phyloP scores from a whole-genome alignment of 768 basidiomycete species.

The Boletales sp. region DNA sequence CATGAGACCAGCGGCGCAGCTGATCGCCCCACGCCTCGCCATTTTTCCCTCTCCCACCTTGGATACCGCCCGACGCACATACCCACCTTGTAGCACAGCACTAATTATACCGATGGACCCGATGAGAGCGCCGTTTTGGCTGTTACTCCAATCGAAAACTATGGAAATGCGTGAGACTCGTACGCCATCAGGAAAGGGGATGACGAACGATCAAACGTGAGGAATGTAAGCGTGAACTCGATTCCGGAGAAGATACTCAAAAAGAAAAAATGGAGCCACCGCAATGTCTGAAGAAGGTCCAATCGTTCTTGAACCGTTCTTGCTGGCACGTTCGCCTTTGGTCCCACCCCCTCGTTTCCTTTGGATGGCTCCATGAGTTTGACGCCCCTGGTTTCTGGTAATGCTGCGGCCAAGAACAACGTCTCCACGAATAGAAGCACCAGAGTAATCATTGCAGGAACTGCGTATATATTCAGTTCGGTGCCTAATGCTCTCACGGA shows the following conservation, averaged over 20 bases:
- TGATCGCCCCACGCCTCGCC: conserved; percentile 74
- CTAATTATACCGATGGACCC: conserved; percentile 88
- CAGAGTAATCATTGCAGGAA: conserved; percentile 83
- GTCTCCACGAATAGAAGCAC: conserved; percentile 79
- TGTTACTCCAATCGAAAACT: conserved; percentile 90
- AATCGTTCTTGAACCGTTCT: conserved; percentile 48
- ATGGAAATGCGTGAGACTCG: neutral
- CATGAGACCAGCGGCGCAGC: conserved; percentile 67
- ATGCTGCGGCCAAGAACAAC: conserved; percentile 61
- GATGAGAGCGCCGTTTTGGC: conserved; percentile 81
- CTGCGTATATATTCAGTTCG: conserved; percentile 85
- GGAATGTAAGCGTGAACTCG: conserved; percentile 95
- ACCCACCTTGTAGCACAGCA: conserved; percentile 88
- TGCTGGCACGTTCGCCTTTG: conserved; percentile 11
- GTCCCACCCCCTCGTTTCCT: conserved; percentile 13
- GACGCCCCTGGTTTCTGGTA: conserved; percentile 84
- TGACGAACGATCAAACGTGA: conserved; percentile 80
- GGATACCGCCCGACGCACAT: conserved; percentile 78
- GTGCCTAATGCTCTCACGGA: conserved; percentile 51
- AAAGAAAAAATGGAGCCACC: conserved; percentile 78
- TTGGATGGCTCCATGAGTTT: conserved; percentile 18
- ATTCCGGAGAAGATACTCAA: conserved; percentile 89
- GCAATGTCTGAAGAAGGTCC: conserved; percentile 52
- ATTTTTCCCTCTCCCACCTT: conserved; percentile 78
- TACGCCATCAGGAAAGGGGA: neutral